Base-by-base conservation (phyloP, 1,284 basidiomycete genomes). In the Tylopilus sp. region DNA sequence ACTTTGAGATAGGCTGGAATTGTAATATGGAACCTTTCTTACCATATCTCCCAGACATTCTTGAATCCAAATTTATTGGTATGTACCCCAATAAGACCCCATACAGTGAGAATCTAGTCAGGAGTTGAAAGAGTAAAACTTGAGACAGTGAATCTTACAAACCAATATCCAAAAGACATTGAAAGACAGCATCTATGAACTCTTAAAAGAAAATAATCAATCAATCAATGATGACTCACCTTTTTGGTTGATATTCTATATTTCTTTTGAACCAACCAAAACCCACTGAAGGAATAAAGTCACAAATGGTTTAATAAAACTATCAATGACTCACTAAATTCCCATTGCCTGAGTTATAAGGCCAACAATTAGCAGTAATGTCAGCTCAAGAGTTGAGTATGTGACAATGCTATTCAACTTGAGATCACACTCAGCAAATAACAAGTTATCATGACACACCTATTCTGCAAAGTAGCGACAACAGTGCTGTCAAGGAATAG, bases 31-130 rank as follows among this genome's bases (percentile, higher is more conserved):
- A 55, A 13, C n/a, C n/a, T 32, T 6, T 60, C 79, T 62, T 67
- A 90, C 91, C 91, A 92, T 64, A 93, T 89, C 74, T 94, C 92
- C 92, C 92, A 94, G 64, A 90, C 85, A 73, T 94, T 90, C 75
- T 94, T 92, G 79, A 94, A 93, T 6, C 93, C 93, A 69, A 95
- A 91, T 49, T 86, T 88, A 70, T 89, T 78, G 9, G 92, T 92
- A 71, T 91, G 91, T 3, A 94, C 87, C 29, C 93, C 93, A 67
- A 91, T 87, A 52, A 94, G 85, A 36, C 93, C 93, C 92, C 93
- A 95, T 12, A 89, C 77, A 8, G 90, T 91, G 55, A 93, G 78
- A 22, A 93, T 76, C 89, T 91, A 57, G 19, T 7, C 29, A 47
- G 32, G 3, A 49, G 3, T n/a, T 58, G 53, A 36, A 9, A 3